phyloP scores from a whole-genome alignment of 768 basidiomycete species.

The Lactifluus subvellereus region DNA sequence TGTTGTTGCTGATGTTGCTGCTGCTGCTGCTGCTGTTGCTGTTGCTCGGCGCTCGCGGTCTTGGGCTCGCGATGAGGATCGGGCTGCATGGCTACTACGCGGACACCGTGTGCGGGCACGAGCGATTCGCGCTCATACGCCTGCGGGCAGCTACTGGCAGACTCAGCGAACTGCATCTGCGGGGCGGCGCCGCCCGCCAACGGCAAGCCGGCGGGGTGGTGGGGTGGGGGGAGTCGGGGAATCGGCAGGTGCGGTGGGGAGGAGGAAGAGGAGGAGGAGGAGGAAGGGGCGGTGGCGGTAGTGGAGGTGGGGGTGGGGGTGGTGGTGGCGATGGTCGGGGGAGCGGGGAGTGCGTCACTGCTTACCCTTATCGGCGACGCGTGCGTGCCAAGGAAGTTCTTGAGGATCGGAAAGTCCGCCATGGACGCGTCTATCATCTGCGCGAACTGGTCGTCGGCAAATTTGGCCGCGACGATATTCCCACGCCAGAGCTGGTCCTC shows the following conservation, averaged over 20 bases:
- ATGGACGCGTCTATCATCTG: slow-evolving; percentile 69
- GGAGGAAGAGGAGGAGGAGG: not conserved
- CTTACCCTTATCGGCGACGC: slow-evolving; percentile 41
- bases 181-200: not conserved
- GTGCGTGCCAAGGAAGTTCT: slow-evolving; percentile 72
- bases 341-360: slow-evolving; percentile 28
- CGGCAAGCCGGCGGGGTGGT: not conserved
- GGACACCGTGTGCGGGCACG: not conserved
- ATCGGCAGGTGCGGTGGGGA: not conserved
- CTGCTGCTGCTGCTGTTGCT: not conserved
- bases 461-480: slow-evolving; percentile 75
- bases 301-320: not conserved
- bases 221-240: not conserved
- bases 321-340: not conserved
- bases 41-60: not conserved
- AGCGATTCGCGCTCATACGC: slow-evolving; percentile 9
- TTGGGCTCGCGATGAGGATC: not conserved
- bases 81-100: not conserved
- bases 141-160: not conserved
- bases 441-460: slow-evolving; percentile 40
- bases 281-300: not conserved
- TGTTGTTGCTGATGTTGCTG: not conserved
- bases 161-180: slow-evolving; percentile 7
- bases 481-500: slow-evolving; percentile 73
- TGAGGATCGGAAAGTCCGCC: slow-evolving; percentile 77